Evolutionary conservation across 2,329 filamentous ascomycete genomes (phyloP), one percentile per base, ranked within the genome.

Genomic region (Blastomyces parvus): DNA sequence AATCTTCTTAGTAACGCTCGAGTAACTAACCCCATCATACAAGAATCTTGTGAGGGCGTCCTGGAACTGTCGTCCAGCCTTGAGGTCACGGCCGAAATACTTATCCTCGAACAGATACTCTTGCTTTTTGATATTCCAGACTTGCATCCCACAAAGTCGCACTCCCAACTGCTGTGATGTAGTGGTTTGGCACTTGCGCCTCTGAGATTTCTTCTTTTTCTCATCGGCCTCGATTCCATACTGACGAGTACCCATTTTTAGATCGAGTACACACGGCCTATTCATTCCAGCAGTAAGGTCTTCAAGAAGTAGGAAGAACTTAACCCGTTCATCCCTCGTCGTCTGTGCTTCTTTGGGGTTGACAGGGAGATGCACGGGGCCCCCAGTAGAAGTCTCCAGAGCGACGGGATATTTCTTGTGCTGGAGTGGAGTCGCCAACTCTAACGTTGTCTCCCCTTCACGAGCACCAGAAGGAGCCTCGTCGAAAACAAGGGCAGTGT

Each of bases 181-280:
- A 0, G 94, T 99, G 66, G 85, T 88, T 67, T 90, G 88, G 75
- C 94, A 97, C 76, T 99, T 99, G 69, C 90, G 87, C 64, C 90
- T 86, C 75, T 99, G 94, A 0, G 94, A 97, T 65, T 88, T 87
- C 71, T 92, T 90, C 76, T 99, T 99, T 80, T 96, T 96, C 53
- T 91, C 86, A 61, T 84, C 87, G 1, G 94, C 94, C 69, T 97
- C 92, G 14, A 97, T 86, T 8, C 94, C 94, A 73, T 97, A 97
- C 73, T 99, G 94, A 1, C 94, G 87, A 8, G 94, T 99, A 25
- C 94, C 94, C 94, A 99, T 99, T 74, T 99, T 99, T 66, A 99
- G 81, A 73, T 99, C 94, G 75, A 99, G 88, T 64, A 99, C 96
- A 76, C 94, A 97, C 5, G 94, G 94, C 60, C 89, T 87, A 73